Evolutionary conservation across 257 asterid genomes (phyloP).

Genomic region (Pogostemon cablin): DNA sequence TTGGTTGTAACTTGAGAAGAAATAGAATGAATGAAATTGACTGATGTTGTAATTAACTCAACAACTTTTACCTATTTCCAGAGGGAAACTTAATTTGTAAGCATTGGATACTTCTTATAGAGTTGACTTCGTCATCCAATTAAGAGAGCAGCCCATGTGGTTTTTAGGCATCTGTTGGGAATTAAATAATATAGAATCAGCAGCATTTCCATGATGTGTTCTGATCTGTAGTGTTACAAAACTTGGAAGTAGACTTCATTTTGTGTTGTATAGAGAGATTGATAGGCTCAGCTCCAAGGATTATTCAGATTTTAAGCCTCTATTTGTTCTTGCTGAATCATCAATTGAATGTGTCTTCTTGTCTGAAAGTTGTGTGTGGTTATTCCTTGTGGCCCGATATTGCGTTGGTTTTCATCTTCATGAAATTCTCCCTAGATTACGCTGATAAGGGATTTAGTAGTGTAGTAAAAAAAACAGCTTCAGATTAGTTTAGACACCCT

Average conservation of each 20-base stretch:
- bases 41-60: not conserved
- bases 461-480: not conserved
- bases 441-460: not conserved
- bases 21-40: too few species aligned
- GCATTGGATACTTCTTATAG: slow-evolving; percentile 6
- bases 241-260: not conserved
- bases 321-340: not conserved
- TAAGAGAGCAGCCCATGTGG: not conserved
- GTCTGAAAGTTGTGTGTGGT: not conserved
- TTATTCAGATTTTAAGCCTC: too few species aligned
- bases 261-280: not conserved
- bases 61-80: not conserved
- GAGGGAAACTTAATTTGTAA: not conserved
- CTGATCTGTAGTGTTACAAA: not conserved
- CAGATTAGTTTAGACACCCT: not conserved
- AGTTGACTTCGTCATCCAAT: slow-evolving; percentile 5
- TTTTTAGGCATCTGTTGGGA: not conserved
- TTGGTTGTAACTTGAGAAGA: not conserved
- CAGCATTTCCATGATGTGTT: not conserved
- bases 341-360: not conserved
- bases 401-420: not conserved
- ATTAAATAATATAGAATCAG: not conserved
- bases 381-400: not conserved
- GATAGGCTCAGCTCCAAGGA: too few species aligned
- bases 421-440: not conserved